A percentile compares a stretch with the other conserved stretches of the same genome.
Evolutionary conservation across 2,329 filamentous ascomycete genomes (phyloP).

Genomic region (Davidsoniella eucalypti): DNA sequence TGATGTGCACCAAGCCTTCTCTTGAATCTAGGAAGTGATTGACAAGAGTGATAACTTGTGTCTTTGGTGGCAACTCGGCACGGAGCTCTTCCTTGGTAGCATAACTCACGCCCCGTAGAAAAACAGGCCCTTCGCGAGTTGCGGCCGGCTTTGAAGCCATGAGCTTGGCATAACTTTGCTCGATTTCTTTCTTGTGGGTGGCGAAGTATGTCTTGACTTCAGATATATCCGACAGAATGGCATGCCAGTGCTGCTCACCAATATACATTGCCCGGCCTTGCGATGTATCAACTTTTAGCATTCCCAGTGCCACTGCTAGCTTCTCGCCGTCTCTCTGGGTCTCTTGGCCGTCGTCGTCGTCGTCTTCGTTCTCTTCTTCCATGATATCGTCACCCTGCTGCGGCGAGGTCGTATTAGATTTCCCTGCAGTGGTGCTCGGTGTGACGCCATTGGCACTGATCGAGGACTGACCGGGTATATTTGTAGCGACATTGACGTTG

Average conservation of each 20-base stretch:
- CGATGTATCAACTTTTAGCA: constrained; percentile 64
- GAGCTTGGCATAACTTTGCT: constrained; percentile 64
- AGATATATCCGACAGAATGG: constrained; percentile 63
- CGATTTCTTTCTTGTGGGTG: constrained; percentile 74
- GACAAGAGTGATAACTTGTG: constrained; percentile 69
- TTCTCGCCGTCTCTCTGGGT: constrained; percentile 23
- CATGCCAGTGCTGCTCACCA: constrained; percentile 71
- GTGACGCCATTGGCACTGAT: background rate
- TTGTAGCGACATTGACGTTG: constrained; percentile 37
- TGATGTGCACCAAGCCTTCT: constrained; percentile 53
- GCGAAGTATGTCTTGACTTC: constrained; percentile 88
- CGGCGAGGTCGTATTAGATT: constrained; percentile 4
- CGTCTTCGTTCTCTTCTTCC: constrained; percentile 6
- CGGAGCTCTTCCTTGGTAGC: constrained; percentile 64
- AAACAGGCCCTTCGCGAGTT: constrained; percentile 50
- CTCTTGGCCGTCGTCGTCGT: constrained; percentile 28
- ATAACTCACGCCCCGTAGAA: constrained; percentile 60
- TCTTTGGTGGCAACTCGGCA: constrained; percentile 61
- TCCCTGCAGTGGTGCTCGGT: background rate
- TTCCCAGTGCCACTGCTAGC: constrained; percentile 53
- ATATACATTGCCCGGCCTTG: constrained; percentile 68
- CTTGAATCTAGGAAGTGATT: constrained; percentile 80
- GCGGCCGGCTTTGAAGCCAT: constrained; percentile 47
- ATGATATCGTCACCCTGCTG: constrained; percentile 9
- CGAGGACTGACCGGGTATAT: constrained; percentile 15